Evolutionary conservation across 768 basidiomycete species (phyloP).

Genomic region (Lentinus brumalis): DNA sequence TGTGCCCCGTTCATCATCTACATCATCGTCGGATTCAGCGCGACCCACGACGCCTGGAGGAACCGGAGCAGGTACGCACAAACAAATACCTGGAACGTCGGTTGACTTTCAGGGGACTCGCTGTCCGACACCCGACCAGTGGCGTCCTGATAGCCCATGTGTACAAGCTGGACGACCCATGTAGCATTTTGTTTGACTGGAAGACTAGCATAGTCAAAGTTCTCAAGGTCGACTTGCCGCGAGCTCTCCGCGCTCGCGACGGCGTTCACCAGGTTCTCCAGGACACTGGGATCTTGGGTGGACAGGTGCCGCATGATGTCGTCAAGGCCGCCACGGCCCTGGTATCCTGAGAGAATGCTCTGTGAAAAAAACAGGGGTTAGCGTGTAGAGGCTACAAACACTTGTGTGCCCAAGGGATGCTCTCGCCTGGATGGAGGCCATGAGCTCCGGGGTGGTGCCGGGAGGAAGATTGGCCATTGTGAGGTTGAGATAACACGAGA

Average conservation of each 20-base stretch:
- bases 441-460: background rate
- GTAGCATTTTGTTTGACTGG: constrained; percentile 29
- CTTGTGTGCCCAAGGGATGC: background rate
- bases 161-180: constrained; percentile 38
- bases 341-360: constrained; percentile 1
- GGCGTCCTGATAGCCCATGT: constrained; percentile 28
- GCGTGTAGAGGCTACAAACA: background rate
- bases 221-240: constrained; percentile 2
- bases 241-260: background rate
- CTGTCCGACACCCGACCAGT: constrained; percentile 22
- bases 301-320: constrained; percentile 13
- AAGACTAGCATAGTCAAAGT: constrained; percentile 14
- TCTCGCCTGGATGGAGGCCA: background rate
- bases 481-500: background rate
- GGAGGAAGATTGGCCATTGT: background rate
- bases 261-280: constrained; percentile 11
- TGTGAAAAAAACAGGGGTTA: background rate
- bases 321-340: background rate
- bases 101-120: constrained; percentile 21
- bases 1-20: constrained; percentile 33
- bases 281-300: constrained; percentile 1
- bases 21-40: background rate
- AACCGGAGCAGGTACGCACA: constrained; percentile 7
- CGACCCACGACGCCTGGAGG: background rate
- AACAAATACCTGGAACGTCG: constrained; percentile 26